phyloP scores from a whole-genome alignment of 805 yeast species.

The Groenewaldozyma tartarivorans region DNA sequence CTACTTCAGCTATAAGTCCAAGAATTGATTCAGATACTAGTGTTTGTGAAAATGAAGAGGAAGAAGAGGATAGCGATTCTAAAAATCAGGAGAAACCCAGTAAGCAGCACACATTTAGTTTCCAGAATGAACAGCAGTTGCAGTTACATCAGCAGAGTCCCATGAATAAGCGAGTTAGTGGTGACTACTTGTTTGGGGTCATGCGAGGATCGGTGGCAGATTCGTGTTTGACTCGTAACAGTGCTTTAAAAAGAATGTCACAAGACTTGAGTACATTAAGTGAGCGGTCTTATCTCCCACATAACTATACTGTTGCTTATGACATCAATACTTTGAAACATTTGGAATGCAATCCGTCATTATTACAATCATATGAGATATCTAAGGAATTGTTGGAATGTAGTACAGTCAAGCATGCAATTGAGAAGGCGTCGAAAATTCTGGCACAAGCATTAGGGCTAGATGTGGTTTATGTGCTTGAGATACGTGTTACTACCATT shows the following conservation, averaged over 20 bases:
- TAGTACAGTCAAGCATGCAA: conserved; percentile 16
- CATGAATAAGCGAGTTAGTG: background rate
- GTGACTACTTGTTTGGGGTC: too few species aligned
- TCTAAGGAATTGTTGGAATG: conserved; percentile 18
- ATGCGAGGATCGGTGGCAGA: conserved; percentile 1
- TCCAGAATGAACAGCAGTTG: too few species aligned
- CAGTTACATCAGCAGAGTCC: conserved; percentile 1
- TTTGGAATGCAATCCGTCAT: conserved; percentile 10
- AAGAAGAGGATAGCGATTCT: background rate
- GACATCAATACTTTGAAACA: conserved; percentile 9
- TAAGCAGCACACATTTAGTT: too few species aligned
- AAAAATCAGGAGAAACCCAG: background rate
- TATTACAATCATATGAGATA: conserved; percentile 21
- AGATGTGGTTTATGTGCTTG: conserved; percentile 21
- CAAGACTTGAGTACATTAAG: background rate
- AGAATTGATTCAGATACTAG: conserved; percentile 5
- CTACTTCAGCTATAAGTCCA: conserved; percentile 3
- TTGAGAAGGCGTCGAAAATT: conserved; percentile 21
- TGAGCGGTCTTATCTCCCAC: conserved; percentile 1
- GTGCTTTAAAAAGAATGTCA: background rate
- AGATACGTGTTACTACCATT: conserved; percentile 13
- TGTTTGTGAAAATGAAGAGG: background rate
- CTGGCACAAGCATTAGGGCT: conserved; percentile 18
- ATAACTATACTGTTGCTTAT: conserved; percentile 2
- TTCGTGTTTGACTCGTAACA: background rate